phyloP scores from a whole-genome alignment of 768 basidiomycete genomes.

The Fomitopsis serialis region DNA sequence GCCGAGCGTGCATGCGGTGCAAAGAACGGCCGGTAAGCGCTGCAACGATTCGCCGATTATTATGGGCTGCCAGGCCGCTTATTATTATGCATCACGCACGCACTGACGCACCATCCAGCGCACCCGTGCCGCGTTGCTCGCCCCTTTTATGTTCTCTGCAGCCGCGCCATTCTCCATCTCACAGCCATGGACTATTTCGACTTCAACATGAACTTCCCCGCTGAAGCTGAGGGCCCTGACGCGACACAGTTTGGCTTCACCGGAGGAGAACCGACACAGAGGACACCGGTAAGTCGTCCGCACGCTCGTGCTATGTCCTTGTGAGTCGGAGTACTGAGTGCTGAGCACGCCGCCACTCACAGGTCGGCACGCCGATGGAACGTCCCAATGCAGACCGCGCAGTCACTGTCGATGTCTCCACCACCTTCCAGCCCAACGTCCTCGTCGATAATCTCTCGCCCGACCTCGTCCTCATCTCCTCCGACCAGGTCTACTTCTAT shows the following conservation, averaged over 20 bases:
- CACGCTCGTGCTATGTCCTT: background rate
- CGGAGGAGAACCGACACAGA: background rate
- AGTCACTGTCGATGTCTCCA: slow-evolving; percentile 15
- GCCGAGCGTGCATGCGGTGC: no score
- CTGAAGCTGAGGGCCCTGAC: no score
- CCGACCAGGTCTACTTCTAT: slow-evolving; percentile 28
- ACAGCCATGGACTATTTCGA: background rate
- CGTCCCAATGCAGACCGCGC: slow-evolving; percentile 2
- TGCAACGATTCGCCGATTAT: no score
- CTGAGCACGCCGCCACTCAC: background rate
- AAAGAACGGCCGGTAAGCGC: no score
- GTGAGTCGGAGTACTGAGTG: background rate
- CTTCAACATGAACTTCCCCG: background rate
- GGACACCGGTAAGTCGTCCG: background rate
- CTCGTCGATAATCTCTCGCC: slow-evolving; percentile 9
- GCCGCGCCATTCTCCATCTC: background rate
- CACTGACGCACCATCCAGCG: no score
- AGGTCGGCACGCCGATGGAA: slow-evolving; percentile 8
- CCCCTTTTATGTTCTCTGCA: background rate
- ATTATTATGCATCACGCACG: no score
- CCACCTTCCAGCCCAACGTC: slow-evolving; percentile 15
- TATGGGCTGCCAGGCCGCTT: no score
- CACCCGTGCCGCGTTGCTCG: no score
- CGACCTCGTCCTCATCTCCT: slow-evolving; percentile 24
- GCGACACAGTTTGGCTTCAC: no score